Evolutionary conservation across 345 rosid species (phyloP).

Genomic region (Pseudoturritis turrita): DNA sequence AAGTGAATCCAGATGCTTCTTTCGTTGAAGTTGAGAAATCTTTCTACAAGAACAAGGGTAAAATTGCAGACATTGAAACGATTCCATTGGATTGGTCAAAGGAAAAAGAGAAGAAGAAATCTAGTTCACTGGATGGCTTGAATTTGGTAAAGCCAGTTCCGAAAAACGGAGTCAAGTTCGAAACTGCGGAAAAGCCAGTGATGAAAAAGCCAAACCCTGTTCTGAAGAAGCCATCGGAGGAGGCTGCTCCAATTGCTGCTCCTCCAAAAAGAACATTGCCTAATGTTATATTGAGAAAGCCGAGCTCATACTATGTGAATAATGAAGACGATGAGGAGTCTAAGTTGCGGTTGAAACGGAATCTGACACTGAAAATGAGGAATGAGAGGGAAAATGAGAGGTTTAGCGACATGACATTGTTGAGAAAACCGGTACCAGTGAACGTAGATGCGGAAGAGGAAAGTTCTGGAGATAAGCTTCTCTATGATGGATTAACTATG

Average conservation of each 20-base stretch:
- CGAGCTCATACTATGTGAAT: conserved; percentile 47
- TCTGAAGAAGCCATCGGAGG: conserved; percentile 36
- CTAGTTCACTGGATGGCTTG: conserved; percentile 45
- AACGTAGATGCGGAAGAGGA: conserved; percentile 28
- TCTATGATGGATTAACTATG: conserved; percentile 7
- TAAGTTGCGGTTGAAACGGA: conserved; percentile 54
- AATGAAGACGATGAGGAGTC: conserved; percentile 53
- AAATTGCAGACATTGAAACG: conserved; percentile 45
- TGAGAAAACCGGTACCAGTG: conserved; percentile 54
- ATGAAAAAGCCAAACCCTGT: conserved; percentile 41
- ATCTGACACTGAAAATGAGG: conserved; percentile 64
- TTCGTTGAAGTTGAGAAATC: conserved; percentile 70
- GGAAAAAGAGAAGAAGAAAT: conserved; percentile 37
- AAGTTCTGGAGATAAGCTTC: conserved; percentile 10
- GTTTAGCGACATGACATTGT: conserved; percentile 74
- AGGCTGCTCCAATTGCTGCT: background rate
- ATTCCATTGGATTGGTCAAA: conserved; percentile 65
- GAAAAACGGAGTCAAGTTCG: conserved; percentile 56
- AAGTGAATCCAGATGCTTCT: conserved; percentile 73
- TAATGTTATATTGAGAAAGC: conserved; percentile 85
- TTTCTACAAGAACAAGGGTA: conserved; percentile 77
- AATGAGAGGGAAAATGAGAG: conserved; percentile 48
- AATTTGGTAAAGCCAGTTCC: conserved; percentile 74
- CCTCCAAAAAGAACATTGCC: conserved; percentile 51
- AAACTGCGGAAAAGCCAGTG: conserved; percentile 40